Evolutionary conservation across 768 basidiomycete genomes (phyloP), one percentile per base, ranked within the genome.

Genomic region (Basidioascus undulatus): DNA sequence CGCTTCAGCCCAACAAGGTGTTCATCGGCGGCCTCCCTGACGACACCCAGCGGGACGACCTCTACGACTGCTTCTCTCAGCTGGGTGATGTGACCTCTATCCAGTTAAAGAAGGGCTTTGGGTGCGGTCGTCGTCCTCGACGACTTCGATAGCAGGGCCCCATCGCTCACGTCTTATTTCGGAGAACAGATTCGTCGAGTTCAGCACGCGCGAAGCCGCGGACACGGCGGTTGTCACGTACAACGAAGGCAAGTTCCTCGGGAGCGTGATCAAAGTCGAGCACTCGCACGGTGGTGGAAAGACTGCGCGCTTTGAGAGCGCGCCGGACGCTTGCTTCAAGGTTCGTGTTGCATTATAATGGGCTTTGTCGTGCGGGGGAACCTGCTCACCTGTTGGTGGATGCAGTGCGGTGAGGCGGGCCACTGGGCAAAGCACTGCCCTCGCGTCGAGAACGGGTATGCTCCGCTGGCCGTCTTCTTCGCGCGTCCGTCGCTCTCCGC

Each of bases 361-460:
- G n/a, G n/a, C n/a, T n/a, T n/a, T n/a, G n/a, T n/a, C n/a, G n/a
- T n/a, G n/a, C n/a, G n/a, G n/a, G n/a, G n/a, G n/a, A n/a, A n/a
- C n/a, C n/a, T n/a, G n/a, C n/a, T n/a, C n/a, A n/a, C n/a, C n/a
- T n/a, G n/a, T n/a, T n/a, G n/a, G n/a, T n/a, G n/a, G n/a, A n/a
- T n/a, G n/a, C n/a, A n/a, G n/a, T 86, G 82, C 40, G 81, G 77
- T 19, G 70, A 77, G 51, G 64, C 68, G 59, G 81, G 82, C 23
- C 81, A 86, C 57, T 84, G 82, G 80, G 82, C 81, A 20, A 74
- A 80, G 80, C 78, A 47, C n/a, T n/a, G n/a, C n/a, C n/a, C n/a
- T n/a, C n/a, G n/a, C n/a, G n/a, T n/a, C n/a, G n/a, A n/a, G n/a
- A n/a, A n/a, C n/a, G n/a, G n/a, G n/a, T n/a, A n/a, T n/a, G n/a